Evolutionary conservation across 2,329 filamentous ascomycete species (phyloP), one percentile per base, ranked within the genome.

Genomic region (Pseudogymnoascus sp.): DNA sequence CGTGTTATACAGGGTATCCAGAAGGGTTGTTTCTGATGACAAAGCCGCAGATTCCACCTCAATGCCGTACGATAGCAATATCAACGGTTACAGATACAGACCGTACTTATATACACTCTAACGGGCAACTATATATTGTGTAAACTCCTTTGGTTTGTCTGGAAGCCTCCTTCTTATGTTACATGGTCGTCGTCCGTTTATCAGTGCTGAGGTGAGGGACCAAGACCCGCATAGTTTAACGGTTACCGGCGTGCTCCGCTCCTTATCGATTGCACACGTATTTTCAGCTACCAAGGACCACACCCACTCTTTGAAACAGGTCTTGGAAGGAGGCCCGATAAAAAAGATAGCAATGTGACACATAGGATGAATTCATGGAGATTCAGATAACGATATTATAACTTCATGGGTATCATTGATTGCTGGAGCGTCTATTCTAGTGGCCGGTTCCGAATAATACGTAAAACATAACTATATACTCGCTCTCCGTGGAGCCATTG

Each of bases 401-500:
- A 31, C 16, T 19, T 56, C n/a, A 56, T 56, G 29, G 50, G 50
- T 56, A 56, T 56, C 50, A 56, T 56, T 56, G 29, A 56, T 35
- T 56, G 26, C 50, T 35, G 16, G 50, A 56, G 11, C 1, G 29
- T 35, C 50, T 56, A 56, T 56, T 33, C 50, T 56, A 33, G 16
- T 14, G n/a, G 50, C 50, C 29, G 50, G 50, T 3, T 56, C 50
- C 50, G 50, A 56, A 19, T 10, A 44, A 56, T 6, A 14, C 50
- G 14, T 56, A 33, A 56, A n/a, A 56, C 29, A 56, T 4, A 24
- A 16, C 42, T 59, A 35, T 60, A 93, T 90, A 75, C 90, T 93
- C 26, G 89, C 89, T 72, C 90, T 81, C 67, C 90, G 80, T 21
- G 90, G 90, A 64, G 90, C 90, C 85, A 91, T 90, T 0, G 89